A percentile compares a stretch with the other conserved stretches of the same genome.
Conservation (phyloP, 805 yeast genomes). For the Sugiyamaella marilandica region DNA sequence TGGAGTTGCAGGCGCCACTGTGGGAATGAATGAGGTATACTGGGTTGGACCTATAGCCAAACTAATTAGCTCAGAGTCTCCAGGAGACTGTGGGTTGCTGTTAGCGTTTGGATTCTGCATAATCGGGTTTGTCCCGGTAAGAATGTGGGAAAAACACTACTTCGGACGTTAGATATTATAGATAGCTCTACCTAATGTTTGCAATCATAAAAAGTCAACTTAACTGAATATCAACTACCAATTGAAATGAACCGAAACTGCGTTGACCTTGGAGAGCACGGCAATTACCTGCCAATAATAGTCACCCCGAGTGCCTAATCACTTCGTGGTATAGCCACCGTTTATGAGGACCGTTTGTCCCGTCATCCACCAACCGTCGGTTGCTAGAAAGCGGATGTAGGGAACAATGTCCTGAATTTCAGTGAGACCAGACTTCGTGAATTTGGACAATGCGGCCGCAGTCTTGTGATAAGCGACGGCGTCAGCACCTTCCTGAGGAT, state of each 20-base stretch:
- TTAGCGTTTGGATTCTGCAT: constrained; percentile 61
- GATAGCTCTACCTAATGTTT: background rate
- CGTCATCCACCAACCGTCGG: constrained; percentile 65
- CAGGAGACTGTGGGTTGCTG: constrained; percentile 79
- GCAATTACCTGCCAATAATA: no score
- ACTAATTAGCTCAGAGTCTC: constrained; percentile 43
- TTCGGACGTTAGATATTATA: background rate
- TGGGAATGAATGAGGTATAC: constrained; percentile 84
- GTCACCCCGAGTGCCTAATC: no score
- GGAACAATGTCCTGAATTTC: constrained; percentile 60
- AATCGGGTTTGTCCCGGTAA: constrained; percentile 48
- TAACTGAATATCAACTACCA: no score
- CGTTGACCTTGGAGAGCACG: no score
- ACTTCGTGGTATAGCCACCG: constrained; percentile 58
- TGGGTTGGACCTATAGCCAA: constrained; percentile 63
- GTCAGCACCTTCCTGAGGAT: constrained; percentile 52
- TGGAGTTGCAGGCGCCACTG: constrained; percentile 74
- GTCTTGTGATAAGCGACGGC: constrained; percentile 53
- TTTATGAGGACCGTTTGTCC: constrained; percentile 64
- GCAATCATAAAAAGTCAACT: background rate
- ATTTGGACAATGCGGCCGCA: constrained; percentile 43
- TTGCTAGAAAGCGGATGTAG: constrained; percentile 52
- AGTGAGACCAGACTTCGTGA: constrained; percentile 36
- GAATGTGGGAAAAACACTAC: constrained; percentile 49
- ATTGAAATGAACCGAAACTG: no score